These are phyloP conservation scores for Cucumis hystrix DNA, from an alignment of 306 rosid genomes.

Conservation along the genomic window DNA sequence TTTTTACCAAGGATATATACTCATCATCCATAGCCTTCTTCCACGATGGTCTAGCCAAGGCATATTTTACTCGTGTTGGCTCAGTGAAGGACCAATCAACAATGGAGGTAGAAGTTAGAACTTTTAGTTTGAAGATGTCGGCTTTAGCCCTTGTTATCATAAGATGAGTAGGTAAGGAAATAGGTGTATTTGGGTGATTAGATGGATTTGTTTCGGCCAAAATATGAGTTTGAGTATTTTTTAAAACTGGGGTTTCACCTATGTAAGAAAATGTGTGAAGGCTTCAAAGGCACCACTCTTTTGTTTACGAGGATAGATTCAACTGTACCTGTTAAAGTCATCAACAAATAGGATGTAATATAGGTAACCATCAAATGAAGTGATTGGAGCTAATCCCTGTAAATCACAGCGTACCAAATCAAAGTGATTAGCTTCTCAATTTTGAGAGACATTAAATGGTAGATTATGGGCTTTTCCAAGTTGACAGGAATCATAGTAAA, in stretches of 20 bases:
- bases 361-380: not conserved
- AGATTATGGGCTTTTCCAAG: not conserved
- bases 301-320: not conserved
- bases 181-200: too few species aligned
- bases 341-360: not conserved
- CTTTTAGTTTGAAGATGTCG: too few species aligned
- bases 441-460: not conserved
- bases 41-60: too few species aligned
- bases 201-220: too few species aligned
- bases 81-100: too few species aligned
- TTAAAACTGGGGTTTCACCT: not conserved
- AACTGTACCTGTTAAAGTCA: not conserved
- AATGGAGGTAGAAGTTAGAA: too few species aligned
- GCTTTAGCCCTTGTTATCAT: too few species aligned
- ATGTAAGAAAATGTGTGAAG: not conserved
- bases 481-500: not conserved
- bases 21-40: too few species aligned
- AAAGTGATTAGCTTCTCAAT: fast-evolving
- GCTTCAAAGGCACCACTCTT: not conserved
- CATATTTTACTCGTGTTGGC: too few species aligned
- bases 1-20: too few species aligned
- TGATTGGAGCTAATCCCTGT: not conserved
- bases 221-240: not conserved
- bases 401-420: not conserved
- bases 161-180: too few species aligned